Percentiles rank a stretch among this genome's conserved stretches.
Evolutionary conservation across 106 monocot species (phyloP).

Genomic region (Hemerocallis citrina): DNA sequence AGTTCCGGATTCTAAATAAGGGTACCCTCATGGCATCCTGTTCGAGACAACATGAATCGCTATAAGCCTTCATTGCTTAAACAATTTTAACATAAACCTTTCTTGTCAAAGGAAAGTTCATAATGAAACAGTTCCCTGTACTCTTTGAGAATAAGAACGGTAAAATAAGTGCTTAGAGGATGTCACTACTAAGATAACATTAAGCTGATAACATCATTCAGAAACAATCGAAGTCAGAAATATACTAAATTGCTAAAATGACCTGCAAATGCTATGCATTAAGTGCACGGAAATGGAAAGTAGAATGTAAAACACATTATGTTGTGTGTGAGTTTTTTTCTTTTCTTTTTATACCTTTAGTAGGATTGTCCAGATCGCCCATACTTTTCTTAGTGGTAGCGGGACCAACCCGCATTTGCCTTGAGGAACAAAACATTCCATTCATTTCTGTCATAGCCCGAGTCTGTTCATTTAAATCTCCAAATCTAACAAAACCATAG

Average conservation of each 20-base stretch:
- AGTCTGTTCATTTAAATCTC: constrained; percentile 60
- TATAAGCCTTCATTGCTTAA: constrained; percentile 35
- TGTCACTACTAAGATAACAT: constrained; percentile 5
- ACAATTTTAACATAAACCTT: constrained; percentile 23
- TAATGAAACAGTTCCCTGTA: constrained; percentile 15
- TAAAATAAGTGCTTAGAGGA: neutral
- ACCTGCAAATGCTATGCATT: neutral
- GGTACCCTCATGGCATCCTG: constrained; percentile 59
- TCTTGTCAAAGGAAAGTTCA: constrained; percentile 44
- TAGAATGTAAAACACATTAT: neutral
- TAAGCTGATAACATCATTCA: constrained; percentile 3
- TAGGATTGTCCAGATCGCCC: constrained; percentile 24
- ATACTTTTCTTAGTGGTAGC: constrained; percentile 56
- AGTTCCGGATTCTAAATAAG: constrained; percentile 47
- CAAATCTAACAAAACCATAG: constrained; percentile 85
- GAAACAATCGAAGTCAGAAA: neutral
- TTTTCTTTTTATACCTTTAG: constrained; percentile 32
- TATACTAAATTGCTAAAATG: neutral
- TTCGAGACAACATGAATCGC: constrained; percentile 56
- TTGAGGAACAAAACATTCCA: constrained; percentile 66
- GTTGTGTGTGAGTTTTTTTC: neutral
- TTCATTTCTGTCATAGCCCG: constrained; percentile 93
- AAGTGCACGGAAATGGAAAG: neutral
- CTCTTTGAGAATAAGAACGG: constrained; percentile 8
- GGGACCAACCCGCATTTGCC: constrained; percentile 70